Conservation (phyloP, 1,284 basidiomycete species). For the Mycosarcoma mackinlayi region DNA sequence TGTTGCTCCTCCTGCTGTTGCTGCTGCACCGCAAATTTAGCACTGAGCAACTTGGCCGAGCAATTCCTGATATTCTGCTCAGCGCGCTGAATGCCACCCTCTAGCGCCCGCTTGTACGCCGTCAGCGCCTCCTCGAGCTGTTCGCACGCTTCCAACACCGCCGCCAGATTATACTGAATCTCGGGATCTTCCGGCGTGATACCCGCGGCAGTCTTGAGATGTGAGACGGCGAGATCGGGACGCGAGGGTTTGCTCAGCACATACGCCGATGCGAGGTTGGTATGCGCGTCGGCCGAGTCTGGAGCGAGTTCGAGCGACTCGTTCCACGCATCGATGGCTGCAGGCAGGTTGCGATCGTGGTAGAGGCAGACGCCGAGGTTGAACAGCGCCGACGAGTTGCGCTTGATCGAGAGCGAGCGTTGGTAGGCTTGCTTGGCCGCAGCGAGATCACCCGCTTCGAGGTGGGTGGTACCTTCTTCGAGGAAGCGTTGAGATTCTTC, state of each 20-base stretch:
- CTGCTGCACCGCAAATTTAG: slow-evolving; percentile 40
- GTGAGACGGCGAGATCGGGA: slow-evolving; percentile 86
- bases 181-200: slow-evolving; percentile 92
- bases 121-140: slow-evolving; percentile 81
- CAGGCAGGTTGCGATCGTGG: slow-evolving; percentile 76
- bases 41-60: slow-evolving; percentile 72
- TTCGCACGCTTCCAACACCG: slow-evolving; percentile 87
- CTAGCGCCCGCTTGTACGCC: slow-evolving; percentile 81
- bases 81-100: slow-evolving; percentile 79
- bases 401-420: slow-evolving; percentile 82
- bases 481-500: slow-evolving; percentile 82
- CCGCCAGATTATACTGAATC: slow-evolving; percentile 92
- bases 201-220: slow-evolving; percentile 80
- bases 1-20: slow-evolving; percentile 24
- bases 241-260: slow-evolving; percentile 85
- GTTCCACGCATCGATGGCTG: slow-evolving; percentile 59
- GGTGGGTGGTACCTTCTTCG: slow-evolving; percentile 84
- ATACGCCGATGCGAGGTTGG: slow-evolving; percentile 92
- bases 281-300: slow-evolving; percentile 88
- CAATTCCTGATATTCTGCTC: slow-evolving; percentile 86
- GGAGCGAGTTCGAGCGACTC: slow-evolving; percentile 75
- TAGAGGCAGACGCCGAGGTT: slow-evolving; percentile 89
- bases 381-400: slow-evolving; percentile 83
- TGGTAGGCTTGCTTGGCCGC: slow-evolving; percentile 82
- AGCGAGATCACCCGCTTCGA: slow-evolving; percentile 89